phyloP scores from a whole-genome alignment of 2,329 filamentous ascomycete genomes.

The Penicillium hordei region DNA sequence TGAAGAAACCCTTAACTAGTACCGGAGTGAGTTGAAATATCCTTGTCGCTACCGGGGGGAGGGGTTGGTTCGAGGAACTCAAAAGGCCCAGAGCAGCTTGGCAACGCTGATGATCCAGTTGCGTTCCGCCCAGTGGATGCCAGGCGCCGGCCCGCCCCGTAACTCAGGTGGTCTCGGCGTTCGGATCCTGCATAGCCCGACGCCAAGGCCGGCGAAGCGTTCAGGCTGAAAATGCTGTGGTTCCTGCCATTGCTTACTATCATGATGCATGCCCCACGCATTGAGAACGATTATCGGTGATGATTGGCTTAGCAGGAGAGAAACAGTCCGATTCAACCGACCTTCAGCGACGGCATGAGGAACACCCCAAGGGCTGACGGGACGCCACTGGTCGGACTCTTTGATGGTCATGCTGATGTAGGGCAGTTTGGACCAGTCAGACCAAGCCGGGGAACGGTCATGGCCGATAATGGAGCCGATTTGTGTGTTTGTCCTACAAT shows the following conservation, averaged over 20 bases:
- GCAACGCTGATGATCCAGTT: background rate
- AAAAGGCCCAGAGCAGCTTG: conserved; percentile 6
- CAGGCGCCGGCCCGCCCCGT: background rate
- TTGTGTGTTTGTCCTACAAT: background rate
- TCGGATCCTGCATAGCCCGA: background rate
- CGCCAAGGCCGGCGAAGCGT: background rate
- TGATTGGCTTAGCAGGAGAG: background rate
- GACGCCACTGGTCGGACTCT: background rate
- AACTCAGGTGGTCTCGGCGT: background rate
- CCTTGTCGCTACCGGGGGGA: background rate
- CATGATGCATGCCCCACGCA: background rate
- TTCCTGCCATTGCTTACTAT: background rate
- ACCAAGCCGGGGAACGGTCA: background rate
- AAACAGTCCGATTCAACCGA: background rate
- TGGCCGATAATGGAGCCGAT: background rate
- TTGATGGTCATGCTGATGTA: conserved; percentile 1
- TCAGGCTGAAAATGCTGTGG: background rate
- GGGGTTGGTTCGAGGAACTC: background rate
- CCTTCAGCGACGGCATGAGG: background rate
- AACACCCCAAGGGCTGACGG: background rate
- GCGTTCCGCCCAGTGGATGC: conserved; percentile 2
- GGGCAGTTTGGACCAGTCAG: background rate
- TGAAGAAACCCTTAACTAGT: background rate
- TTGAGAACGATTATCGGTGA: background rate
- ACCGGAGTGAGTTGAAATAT: background rate